phyloP scores from a whole-genome alignment of 768 basidiomycete genomes.

The Cubamyces sp. region DNA sequence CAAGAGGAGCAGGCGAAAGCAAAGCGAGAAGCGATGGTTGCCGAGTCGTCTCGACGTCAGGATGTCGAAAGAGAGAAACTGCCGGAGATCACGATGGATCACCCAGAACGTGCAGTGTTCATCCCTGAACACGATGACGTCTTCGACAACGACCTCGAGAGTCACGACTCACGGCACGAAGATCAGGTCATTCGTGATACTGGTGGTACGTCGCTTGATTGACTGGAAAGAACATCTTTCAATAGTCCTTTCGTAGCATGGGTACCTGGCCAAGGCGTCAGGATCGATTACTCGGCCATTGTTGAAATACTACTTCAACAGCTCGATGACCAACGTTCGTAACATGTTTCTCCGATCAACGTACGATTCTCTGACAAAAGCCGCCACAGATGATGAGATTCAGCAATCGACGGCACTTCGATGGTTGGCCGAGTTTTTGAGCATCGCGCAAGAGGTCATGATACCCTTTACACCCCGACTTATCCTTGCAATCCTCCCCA shows the following conservation, averaged over 20 bases:
- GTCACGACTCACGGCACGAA: slow-evolving; percentile 41
- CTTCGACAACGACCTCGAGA: slow-evolving; percentile 28
- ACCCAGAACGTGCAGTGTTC: slow-evolving; percentile 59
- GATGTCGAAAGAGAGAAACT: slow-evolving; percentile 54
- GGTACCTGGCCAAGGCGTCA: slow-evolving; percentile 93
- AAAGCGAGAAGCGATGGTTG: slow-evolving; percentile 42
- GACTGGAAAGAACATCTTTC: slow-evolving; percentile 17
- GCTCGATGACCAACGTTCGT: slow-evolving; percentile 80
- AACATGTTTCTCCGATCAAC: not conserved
- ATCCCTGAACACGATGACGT: slow-evolving; percentile 52
- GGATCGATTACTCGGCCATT: slow-evolving; percentile 88
- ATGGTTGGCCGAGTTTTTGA: slow-evolving; percentile 92
- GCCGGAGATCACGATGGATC: slow-evolving; percentile 61
- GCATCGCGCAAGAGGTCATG: slow-evolving; percentile 89
- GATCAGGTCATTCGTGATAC: slow-evolving; percentile 61
- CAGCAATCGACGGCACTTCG: slow-evolving; percentile 92
- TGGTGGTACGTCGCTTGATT: slow-evolving; percentile 51
- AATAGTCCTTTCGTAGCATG: slow-evolving; percentile 54
- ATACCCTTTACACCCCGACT: slow-evolving; percentile 93
- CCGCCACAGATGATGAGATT: slow-evolving; percentile 80
- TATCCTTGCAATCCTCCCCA: slow-evolving; percentile 90
- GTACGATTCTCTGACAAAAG: not conserved
- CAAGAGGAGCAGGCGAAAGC: slow-evolving; percentile 57
- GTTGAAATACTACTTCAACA: slow-evolving; percentile 92
- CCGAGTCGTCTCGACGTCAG: slow-evolving; percentile 47